Evolutionary conservation across 164 flowering plant species (phyloP).

Genomic region (Dillenia suffruticosa): DNA sequence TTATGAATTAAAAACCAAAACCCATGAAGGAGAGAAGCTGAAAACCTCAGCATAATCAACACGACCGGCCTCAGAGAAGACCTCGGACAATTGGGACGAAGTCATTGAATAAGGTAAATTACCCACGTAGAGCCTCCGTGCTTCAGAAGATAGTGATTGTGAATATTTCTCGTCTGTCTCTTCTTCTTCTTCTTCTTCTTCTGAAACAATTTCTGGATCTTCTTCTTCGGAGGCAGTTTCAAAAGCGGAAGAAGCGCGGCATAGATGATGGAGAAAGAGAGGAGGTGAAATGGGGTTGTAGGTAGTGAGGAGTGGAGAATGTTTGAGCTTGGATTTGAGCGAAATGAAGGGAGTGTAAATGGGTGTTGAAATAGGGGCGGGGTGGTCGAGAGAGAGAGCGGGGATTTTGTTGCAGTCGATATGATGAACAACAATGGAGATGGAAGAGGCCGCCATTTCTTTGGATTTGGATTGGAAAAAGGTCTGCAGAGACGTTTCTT

Average conservation of each 20-base stretch:
- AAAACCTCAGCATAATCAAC: conserved; percentile 57
- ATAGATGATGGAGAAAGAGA: conserved; percentile 9
- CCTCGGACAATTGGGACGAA: conserved; percentile 48
- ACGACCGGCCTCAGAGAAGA: conserved; percentile 65
- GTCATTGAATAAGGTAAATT: conserved; percentile 75
- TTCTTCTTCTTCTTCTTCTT: conserved; percentile 22
- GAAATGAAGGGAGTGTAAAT: conserved; percentile 10
- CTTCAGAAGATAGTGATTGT: conserved; percentile 14
- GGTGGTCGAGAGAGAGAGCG: conserved; percentile 9
- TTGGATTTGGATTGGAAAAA: background rate
- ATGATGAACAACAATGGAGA: conserved; percentile 21
- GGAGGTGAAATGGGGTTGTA: conserved; percentile 8
- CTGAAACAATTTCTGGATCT: conserved; percentile 14
- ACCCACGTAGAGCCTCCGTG: conserved; percentile 66
- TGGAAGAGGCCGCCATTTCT: conserved; percentile 12
- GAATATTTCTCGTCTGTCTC: conserved; percentile 8
- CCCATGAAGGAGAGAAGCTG: background rate
- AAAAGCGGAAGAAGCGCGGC: conserved; percentile 13
- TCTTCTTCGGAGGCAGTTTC: conserved; percentile 13
- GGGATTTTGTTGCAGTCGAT: conserved; percentile 4
- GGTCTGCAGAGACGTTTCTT: background rate
- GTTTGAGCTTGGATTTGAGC: conserved; percentile 14
- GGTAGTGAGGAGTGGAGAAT: conserved; percentile 19
- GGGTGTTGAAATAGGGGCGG: conserved; percentile 8
- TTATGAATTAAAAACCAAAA: background rate